A percentile compares a stretch with the other conserved stretches of the same genome.
Conservation (phyloP, 208 protist genomes). For the Crithidia thermophila region DNA sequence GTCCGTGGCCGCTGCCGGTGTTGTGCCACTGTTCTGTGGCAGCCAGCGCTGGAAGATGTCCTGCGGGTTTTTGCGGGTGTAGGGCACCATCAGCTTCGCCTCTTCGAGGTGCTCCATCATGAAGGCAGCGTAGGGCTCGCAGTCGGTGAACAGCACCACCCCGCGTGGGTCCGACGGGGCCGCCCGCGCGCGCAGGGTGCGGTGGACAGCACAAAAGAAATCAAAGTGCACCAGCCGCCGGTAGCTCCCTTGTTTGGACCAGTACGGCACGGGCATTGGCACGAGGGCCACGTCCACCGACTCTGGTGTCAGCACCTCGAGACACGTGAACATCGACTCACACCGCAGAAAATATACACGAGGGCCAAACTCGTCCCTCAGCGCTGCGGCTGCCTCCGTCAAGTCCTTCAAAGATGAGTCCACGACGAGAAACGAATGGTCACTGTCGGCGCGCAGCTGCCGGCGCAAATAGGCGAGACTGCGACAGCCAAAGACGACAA, state of each 20-base stretch:
- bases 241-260: constrained; percentile 61
- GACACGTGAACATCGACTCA: constrained; percentile 74
- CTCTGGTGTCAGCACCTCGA: constrained; percentile 43
- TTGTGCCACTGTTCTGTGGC: constrained; percentile 17
- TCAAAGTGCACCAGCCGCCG: constrained; percentile 70
- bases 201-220: constrained; percentile 67
- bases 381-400: constrained; percentile 36
- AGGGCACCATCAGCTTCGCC: constrained; percentile 78
- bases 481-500: constrained; percentile 66
- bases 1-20: neutral
- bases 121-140: constrained; percentile 74
- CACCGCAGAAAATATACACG: constrained; percentile 74
- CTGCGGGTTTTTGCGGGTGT: constrained; percentile 72
- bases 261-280: constrained; percentile 81
- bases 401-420: constrained; percentile 64
- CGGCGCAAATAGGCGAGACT: constrained; percentile 58
- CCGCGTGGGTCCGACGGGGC: constrained; percentile 59
- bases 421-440: constrained; percentile 56
- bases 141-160: constrained; percentile 81
- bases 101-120: constrained; percentile 85
- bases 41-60: constrained; percentile 47
- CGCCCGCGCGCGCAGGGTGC: constrained; percentile 33
- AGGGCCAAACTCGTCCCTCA: constrained; percentile 1
- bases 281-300: constrained; percentile 64
- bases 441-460: constrained; percentile 37